Evolutionary conservation across 192 early-diverging fungal species (phyloP).

Genomic region (Coemansia sp.): DNA sequence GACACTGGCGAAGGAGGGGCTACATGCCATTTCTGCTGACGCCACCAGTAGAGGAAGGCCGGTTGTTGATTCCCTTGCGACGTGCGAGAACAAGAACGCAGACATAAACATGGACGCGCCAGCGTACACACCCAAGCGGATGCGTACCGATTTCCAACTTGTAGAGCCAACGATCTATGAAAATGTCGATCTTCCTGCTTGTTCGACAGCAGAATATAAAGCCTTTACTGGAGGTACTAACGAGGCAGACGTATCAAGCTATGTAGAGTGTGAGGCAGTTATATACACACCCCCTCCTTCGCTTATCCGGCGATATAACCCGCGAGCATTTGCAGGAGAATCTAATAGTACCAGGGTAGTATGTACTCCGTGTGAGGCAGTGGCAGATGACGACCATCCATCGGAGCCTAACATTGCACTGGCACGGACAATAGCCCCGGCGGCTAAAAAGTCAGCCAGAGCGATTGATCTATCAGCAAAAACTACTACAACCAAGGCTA

Average conservation of each 20-base stretch:
- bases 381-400: neutral
- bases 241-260: neutral
- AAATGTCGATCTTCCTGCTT: neutral
- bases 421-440: neutral
- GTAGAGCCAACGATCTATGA: neutral
- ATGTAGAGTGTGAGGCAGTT: slow-evolving; percentile 14
- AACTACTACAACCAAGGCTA: slow-evolving; percentile 18
- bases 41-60: neutral
- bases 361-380: neutral
- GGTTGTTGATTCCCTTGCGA: neutral
- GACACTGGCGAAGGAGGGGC: neutral
- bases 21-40: neutral
- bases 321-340: neutral
- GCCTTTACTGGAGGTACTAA: neutral
- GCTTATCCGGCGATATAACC: slow-evolving; percentile 22
- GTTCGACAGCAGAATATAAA: neutral
- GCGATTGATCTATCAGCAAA: slow-evolving; percentile 10
- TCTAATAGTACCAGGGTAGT: neutral
- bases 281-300: slow-evolving; percentile 36
- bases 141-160: slow-evolving; percentile 8
- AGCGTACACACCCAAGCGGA: slow-evolving; percentile 24
- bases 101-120: neutral
- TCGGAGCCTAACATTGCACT: neutral
- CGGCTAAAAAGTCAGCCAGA: slow-evolving; percentile 1
- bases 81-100: neutral